Evolutionary conservation across 2,329 filamentous ascomycete species (phyloP).

Genomic region (Botrytis squamosa): DNA sequence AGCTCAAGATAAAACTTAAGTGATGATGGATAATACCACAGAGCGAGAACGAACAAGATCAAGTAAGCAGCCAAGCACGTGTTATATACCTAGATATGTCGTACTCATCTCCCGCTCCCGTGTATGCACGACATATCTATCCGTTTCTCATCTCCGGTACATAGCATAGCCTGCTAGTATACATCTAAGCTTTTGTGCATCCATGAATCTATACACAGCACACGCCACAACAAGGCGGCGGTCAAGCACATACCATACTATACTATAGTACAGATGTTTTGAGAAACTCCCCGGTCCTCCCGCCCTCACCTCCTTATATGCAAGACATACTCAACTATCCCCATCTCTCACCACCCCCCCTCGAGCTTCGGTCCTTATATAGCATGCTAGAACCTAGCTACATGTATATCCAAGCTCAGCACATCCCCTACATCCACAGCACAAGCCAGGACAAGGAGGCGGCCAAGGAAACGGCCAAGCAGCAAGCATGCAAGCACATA

Average conservation of each 20-base stretch:
- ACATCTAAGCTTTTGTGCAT: background rate
- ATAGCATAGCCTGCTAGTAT: background rate
- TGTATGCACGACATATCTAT: background rate
- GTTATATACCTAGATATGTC: background rate
- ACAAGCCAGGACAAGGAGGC: background rate
- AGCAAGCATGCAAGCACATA: background rate
- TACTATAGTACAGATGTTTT: background rate
- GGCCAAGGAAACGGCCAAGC: background rate
- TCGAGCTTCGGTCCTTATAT: background rate
- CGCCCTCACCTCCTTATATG: background rate
- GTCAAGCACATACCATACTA: background rate
- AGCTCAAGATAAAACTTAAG: background rate
- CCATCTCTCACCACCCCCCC: background rate
- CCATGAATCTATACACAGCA: background rate
- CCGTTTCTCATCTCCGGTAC: background rate
- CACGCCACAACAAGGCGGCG: background rate
- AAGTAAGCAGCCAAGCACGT: background rate
- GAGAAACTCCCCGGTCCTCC: background rate
- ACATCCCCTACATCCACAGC: background rate
- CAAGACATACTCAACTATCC: background rate
- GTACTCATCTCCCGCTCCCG: background rate
- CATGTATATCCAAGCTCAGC: background rate
- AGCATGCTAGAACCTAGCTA: background rate
- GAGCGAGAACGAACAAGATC: background rate
- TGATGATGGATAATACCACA: background rate